Evolutionary conservation across 108 stramenopile genomes (phyloP), one percentile per base, ranked within the genome.

Genomic region (Skeletonema costatum): DNA sequence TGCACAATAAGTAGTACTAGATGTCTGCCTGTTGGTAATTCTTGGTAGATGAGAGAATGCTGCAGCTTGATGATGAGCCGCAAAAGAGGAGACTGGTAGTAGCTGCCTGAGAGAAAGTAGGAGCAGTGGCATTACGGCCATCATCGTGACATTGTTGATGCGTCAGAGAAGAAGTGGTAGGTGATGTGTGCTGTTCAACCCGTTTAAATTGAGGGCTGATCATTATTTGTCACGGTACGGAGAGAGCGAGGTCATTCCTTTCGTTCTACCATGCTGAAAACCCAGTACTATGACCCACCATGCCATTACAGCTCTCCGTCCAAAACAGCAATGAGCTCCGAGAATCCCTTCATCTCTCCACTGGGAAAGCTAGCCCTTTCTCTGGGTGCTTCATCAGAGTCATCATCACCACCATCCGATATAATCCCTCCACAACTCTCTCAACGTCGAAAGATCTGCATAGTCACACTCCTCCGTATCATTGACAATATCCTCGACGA

Each of bases 401-500:
- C n/a, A n/a, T n/a, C n/a, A n/a, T n/a, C 44, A 16, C 4, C 44
- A 13, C 1, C 41, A 1, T 12, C 41, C 12, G 12, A 46, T 3
- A n/a, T 1, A 14, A 16, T 16, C 42, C 14, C 42, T 14, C 14
- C 42, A 13, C 42, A 44, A 16, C 42, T 44, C 1, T 16, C 14
- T 16, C 44, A 46, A 3, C 44, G 44, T 30, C 62, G 46, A 11
- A 58, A 69, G 39, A 48, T 62, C 25, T 86, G 85, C 73, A 68
- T 83, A 36, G 3, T 80, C n/a, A 86, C 85, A 3, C 64, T 86
- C 35, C 63, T 74, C 2, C 74, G 79, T 13, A 60, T 86, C 21
- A 58, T 86, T 35, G 86, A 86, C 67, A 87, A 87, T 41, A 82
- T 85, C 53, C 68, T 85, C 11, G 19, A 35, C 19, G 83, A 85